Evolutionary conservation across 352 stramenopile species (phyloP), one percentile per base, ranked within the genome.

Genomic region (Aphanomyces cochlioides): DNA sequence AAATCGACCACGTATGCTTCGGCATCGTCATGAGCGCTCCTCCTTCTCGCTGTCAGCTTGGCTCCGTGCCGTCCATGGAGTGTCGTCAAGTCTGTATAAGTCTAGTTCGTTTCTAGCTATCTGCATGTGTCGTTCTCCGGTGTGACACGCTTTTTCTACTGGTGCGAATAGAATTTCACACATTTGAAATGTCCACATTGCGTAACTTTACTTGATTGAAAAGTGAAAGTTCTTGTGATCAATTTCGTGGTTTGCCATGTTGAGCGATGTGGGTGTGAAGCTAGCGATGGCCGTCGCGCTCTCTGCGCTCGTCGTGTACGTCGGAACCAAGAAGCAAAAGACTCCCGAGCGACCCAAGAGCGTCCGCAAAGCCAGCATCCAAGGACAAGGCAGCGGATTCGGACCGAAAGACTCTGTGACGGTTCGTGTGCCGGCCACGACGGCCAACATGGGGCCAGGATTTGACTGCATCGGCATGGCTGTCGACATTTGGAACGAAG

Each of bases 401-500:
- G 67, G 45, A 37, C 67, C 47, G 15, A 67, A 72, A 19, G 43
- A 67, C 40, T 93, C 85, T 4, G 97, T 99, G 15, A 98, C 97
- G n/a, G 96, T 99, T 63, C 87, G 96, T 41, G 97, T 99, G 72
- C 97, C 97, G 12, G 97, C 97, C 19, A 99, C 95, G 64, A 98
- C 96, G 5, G 97, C 97, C 66, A 99, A 99, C 82, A 94, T 99
- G 87, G 97, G 97, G 1, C 96, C 97, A 2, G 97, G 97, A 69
- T 99, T 98, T 73, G 97, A 99, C 78, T 99, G 94, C 64, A 97
- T 99, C 74, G 97, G 96, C 53, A 97, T 99, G 88, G 96, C 96
- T 12, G 89, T 99, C 36, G 97, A 99, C 82, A 97, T 99, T 69
- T 99, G 97, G 97, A 98, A 91, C 21, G 97, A 99, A 83, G 96